Percentiles rank a stretch among this genome's conserved stretches.
These are phyloP conservation scores for Neobulgaria alba DNA, from an alignment of 2,329 filamentous ascomycete genomes.

Conservation along the genomic window DNA sequence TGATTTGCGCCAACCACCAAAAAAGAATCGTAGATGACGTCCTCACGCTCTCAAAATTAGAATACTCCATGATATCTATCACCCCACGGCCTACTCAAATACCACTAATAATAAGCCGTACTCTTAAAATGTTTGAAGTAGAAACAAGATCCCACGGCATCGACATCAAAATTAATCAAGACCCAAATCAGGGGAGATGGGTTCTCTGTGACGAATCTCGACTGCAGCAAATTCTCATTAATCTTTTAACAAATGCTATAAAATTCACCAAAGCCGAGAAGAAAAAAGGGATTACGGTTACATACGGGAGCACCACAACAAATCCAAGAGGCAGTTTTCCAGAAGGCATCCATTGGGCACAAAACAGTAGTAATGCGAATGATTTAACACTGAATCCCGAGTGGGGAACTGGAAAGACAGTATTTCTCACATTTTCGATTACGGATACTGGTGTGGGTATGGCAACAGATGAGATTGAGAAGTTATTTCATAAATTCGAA, in stretches of 20 bases:
- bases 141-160: slow-evolving; percentile 64
- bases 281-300: slow-evolving; percentile 45
- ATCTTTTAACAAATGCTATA: slow-evolving; percentile 72
- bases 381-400: slow-evolving; percentile 19
- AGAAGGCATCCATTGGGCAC: slow-evolving; percentile 17
- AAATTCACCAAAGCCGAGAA: slow-evolving; percentile 67
- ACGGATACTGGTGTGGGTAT: slow-evolving; percentile 70
- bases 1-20: slow-evolving; percentile 70
- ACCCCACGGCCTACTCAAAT: slow-evolving; percentile 63
- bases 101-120: slow-evolving; percentile 49
- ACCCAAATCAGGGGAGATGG: slow-evolving; percentile 54
- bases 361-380: slow-evolving; percentile 8
- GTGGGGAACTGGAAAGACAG: slow-evolving; percentile 35
- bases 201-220: slow-evolving; percentile 64
- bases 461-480: slow-evolving; percentile 59
- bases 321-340: slow-evolving; percentile 14
- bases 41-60: slow-evolving; percentile 65
- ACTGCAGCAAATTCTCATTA: slow-evolving; percentile 73
- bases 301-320: slow-evolving; percentile 14
- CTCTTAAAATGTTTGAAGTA: slow-evolving; percentile 68
- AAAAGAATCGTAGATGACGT: slow-evolving; percentile 73
- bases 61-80: slow-evolving; percentile 65
- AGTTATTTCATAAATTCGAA: slow-evolving; percentile 71
- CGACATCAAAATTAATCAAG: slow-evolving; percentile 54
- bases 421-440: slow-evolving; percentile 66